Evolutionary conservation across 371 early-diverging fungal species (phyloP).

Genomic region (Mucor lusitanicus): DNA sequence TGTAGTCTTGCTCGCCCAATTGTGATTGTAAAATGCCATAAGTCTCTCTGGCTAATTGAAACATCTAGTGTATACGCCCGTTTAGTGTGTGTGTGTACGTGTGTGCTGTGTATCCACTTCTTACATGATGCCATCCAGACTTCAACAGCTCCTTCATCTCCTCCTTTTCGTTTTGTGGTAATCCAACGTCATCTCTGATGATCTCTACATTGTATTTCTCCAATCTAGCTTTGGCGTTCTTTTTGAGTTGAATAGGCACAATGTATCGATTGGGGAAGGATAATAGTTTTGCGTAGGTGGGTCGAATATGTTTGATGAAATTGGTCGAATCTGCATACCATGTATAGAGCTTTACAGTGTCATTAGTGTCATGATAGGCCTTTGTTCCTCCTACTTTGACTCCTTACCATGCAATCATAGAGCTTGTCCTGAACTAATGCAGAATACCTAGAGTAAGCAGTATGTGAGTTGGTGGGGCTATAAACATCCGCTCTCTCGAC

Average conservation of each 20-base stretch:
- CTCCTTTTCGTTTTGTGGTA: slow-evolving; percentile 46
- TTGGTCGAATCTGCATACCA: slow-evolving; percentile 76
- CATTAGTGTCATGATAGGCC: not conserved
- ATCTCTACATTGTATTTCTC: slow-evolving; percentile 51
- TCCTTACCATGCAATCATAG: slow-evolving; percentile 58
- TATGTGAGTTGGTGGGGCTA: not conserved
- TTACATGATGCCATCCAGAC: slow-evolving; percentile 53
- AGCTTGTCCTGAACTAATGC: slow-evolving; percentile 52
- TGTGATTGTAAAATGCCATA: slow-evolving; percentile 57
- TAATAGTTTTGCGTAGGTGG: slow-evolving; percentile 63
- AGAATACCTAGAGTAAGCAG: slow-evolving; percentile 35
- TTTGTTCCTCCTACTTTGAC: not conserved
- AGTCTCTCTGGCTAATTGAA: slow-evolving; percentile 55
- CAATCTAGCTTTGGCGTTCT: slow-evolving; percentile 55
- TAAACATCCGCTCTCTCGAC: not conserved
- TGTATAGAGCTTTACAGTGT: slow-evolving; percentile 49
- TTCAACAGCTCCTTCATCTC: slow-evolving; percentile 51
- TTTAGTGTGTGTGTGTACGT: not conserved
- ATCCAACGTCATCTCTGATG: slow-evolving; percentile 37
- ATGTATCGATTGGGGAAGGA: slow-evolving; percentile 65
- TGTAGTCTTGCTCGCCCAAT: slow-evolving; percentile 62
- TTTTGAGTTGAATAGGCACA: slow-evolving; percentile 63
- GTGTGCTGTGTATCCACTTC: too few species aligned
- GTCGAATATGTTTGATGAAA: slow-evolving; percentile 64
- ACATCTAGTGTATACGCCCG: slow-evolving; percentile 42